phyloP scores from a whole-genome alignment of 2,329 filamentous ascomycete genomes.

The Pseudogymnoascus sp. region DNA sequence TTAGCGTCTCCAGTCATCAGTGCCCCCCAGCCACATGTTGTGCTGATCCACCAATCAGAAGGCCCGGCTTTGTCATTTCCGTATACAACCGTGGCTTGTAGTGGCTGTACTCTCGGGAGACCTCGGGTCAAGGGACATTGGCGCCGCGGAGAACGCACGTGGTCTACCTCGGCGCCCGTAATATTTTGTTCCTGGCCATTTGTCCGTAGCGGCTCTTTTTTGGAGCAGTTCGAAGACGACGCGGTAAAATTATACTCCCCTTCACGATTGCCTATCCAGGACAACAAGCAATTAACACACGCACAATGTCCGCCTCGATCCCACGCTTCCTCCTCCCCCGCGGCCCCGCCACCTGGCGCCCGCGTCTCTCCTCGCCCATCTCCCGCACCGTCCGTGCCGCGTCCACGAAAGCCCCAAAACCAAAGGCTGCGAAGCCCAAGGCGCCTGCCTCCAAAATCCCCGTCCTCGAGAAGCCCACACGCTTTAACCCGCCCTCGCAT shows the following conservation, averaged over 20 bases:
- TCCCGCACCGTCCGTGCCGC: slow-evolving; percentile 25
- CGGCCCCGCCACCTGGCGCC: slow-evolving; percentile 48
- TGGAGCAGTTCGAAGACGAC: neutral
- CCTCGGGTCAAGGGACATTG: slow-evolving; percentile 1
- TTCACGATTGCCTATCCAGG: neutral
- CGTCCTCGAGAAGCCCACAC: slow-evolving; percentile 77
- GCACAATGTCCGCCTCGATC: slow-evolving; percentile 40
- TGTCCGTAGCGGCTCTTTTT: neutral
- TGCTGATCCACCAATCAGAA: neutral
- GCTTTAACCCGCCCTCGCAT: slow-evolving; percentile 90
- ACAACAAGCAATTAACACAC: neutral
- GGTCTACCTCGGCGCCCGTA: neutral
- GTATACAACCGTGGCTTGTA: neutral
- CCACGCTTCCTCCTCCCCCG: slow-evolving; percentile 63
- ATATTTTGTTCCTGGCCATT: slow-evolving; percentile 1
- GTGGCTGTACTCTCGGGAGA: slow-evolving; percentile 5
- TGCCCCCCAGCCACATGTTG: neutral
- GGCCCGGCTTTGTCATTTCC: neutral
- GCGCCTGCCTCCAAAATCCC: slow-evolving; percentile 43
- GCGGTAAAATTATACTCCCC: neutral
- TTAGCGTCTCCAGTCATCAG: slow-evolving; percentile 1
- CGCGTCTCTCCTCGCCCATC: slow-evolving; percentile 23
- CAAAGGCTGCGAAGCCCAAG: slow-evolving; percentile 14
- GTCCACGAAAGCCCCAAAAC: slow-evolving; percentile 25
- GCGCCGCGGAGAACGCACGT: neutral